Conservation (phyloP, 164 flowering plant species). For the Saururus chinensis region DNA sequence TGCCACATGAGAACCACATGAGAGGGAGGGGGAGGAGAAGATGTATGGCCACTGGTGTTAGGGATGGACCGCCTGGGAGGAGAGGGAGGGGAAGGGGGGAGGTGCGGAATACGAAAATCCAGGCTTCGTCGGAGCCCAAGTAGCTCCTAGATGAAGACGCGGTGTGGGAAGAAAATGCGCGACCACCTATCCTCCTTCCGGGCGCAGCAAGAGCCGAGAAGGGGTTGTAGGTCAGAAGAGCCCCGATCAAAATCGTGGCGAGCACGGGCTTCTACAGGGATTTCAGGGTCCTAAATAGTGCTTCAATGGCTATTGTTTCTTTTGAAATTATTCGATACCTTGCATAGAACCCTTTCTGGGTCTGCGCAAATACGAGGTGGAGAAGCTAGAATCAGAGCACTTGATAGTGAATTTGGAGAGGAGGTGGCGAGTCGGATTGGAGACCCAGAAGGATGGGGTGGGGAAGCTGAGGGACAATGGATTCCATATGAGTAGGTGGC, state of each 20-base stretch:
- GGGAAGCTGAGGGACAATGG: slow-evolving; percentile 13
- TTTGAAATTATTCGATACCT: neutral
- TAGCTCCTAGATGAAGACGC: no score
- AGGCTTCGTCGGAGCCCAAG: no score
- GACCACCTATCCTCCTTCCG: slow-evolving; percentile 87
- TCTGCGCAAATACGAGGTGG: neutral
- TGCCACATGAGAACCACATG: no score
- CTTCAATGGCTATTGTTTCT: slow-evolving; percentile 17
- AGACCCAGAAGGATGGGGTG: no score
- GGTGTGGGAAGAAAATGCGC: slow-evolving; percentile 49
- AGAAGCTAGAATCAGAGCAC: neutral
- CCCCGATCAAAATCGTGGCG: slow-evolving; percentile 45
- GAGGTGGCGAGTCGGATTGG: neutral
- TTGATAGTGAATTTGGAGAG: neutral
- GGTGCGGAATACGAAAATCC: no score
- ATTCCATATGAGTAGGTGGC: slow-evolving; percentile 12
- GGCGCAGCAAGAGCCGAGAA: slow-evolving; percentile 73
- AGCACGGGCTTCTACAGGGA: slow-evolving; percentile 54
- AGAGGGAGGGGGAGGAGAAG: no score
- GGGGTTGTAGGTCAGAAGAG: slow-evolving; percentile 48
- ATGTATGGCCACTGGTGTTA: no score
- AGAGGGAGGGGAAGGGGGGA: no score
- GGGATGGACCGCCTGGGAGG: no score
- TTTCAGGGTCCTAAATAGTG: slow-evolving; percentile 25
- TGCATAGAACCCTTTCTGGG: neutral